Conservation (phyloP, 169 alveolate genomes). For the Plasmodium relictum region DNA sequence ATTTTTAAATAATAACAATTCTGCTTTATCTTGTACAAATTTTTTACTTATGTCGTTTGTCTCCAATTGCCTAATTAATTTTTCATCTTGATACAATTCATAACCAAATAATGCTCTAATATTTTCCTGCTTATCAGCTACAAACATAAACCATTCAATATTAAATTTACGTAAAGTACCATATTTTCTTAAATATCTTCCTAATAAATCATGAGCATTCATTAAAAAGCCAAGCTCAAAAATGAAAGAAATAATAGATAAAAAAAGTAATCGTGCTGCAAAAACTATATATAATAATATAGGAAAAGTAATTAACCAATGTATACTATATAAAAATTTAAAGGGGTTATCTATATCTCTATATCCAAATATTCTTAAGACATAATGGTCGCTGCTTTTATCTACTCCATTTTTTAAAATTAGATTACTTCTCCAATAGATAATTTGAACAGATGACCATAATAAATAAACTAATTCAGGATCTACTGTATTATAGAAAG, state of each 20-base stretch:
- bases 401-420: conserved; percentile 28
- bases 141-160: conserved; percentile 76
- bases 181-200: conserved; percentile 50
- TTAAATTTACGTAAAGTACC: conserved; percentile 59
- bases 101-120: conserved; percentile 51
- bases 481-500: conserved; percentile 83
- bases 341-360: conserved; percentile 57
- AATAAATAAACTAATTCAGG: conserved; percentile 83
- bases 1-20: conserved; percentile 75
- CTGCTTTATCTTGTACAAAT: conserved; percentile 65
- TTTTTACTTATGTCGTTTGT: conserved; percentile 47
- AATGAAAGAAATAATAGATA: conserved; percentile 66
- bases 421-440: conserved; percentile 80
- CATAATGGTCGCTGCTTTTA: conserved; percentile 24
- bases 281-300: conserved; percentile 53
- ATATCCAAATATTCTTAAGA: conserved; percentile 58
- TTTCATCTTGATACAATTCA: conserved; percentile 72
- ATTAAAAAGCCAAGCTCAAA: conserved; percentile 65
- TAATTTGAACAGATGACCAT: conserved; percentile 83
- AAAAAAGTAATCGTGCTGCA: conserved; percentile 60
- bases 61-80: conserved; percentile 46
- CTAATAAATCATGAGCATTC: conserved; percentile 76
- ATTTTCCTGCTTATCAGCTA: conserved; percentile 72
- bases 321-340: conserved; percentile 17
- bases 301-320: conserved; percentile 68